Evolutionary conservation across 2,329 filamentous ascomycete genomes (phyloP), one percentile per base, ranked within the genome.

Genomic region (Xylaria sp.): DNA sequence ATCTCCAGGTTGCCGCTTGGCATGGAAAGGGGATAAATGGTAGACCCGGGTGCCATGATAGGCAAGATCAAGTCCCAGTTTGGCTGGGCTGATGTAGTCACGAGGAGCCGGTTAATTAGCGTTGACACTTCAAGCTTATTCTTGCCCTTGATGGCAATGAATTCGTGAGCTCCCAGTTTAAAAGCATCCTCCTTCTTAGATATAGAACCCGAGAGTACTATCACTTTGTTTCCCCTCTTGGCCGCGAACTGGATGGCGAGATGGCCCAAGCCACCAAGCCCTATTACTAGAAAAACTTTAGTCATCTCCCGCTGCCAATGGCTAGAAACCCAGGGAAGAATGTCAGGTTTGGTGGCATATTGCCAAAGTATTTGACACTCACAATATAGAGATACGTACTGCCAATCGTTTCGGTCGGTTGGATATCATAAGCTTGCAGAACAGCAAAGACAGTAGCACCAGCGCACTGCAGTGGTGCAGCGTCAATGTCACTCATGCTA

Each of bases 151-250:
- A 17, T 49, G 6, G 45, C 45, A 49, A 49, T 49, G 11, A 49
- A 49, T 15, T 49, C 45, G 45, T 49, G 45, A 17, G 45, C 45
- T 13, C 45, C 45, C 11, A 49, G 45, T 13, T 17, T 25, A 4
- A 49, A 27, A 49, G 45, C 45, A 29, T 49, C 45, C 45, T 49
- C 22, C 22, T 29, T 49, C 25, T 49, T 49, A 11, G 45, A 49
- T 10, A 29, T 25, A 27, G 45, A 29, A 17, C 45, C 45, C 22
- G 45, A 49, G 15, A 49, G 45, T 15, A 49, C 45, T 11, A 49
- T 17, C 20, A 49, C 45, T 27, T 27, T 49, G 2, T 49, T 49
- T 25, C 45, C 45, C 45, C 27, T 49, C 22, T 49, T 49, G 22
- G 45, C 45, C 6, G 45, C 45, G 25, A 49, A 49, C 22, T 49